Evolutionary conservation across 2,329 filamentous ascomycete species (phyloP), one percentile per base, ranked within the genome.

Genomic region (Geosmithia morbida): DNA sequence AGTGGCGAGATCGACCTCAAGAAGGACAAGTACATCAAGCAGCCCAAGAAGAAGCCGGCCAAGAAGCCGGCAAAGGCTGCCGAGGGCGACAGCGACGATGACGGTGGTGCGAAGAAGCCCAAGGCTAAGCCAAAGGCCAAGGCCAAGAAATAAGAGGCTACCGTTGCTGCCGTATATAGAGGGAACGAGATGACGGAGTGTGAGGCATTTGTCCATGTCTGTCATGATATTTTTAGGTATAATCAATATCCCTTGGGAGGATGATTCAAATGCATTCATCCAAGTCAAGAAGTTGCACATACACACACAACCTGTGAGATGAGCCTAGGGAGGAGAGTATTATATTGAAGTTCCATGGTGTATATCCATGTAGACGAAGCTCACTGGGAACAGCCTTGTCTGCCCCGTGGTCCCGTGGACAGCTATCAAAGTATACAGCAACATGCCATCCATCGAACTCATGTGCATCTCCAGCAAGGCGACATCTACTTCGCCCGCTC

Each of bases 21-120:
- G 58, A 94, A 90, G 60, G 92, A 98, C 66, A 97, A 96, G 64
- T 96, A 94, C 58, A 89, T 97, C 61, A 94, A 92, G 63, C 76
- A 84, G 59, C 87, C 90, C 13, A 96, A 95, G 72, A 79, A 78
- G 58, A 76, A 78, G 60, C 40, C 57, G 7, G 58, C 64, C n/a
- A 70, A 69, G 57, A 69, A 67, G 53, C 51, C 62, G 1, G 65
- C 51, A 43, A 71, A 71, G 48, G 66, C 63, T 30, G 64, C 61
- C 42, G 65, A 66, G 13, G 70, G 69, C n/a, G 68, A 66, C 17
- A 71, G 70, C 18, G 71, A 70, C 1, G 71, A 68, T 11, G 69
- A 68, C 44, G 75, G 74, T 10, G 71, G 69, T 48, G 75, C 75
- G 53, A 79, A 76, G 58, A 79, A 75, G 58, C 66, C 60, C 11